Percentiles rank a stretch among this genome's conserved stretches.
phyloP scores from a whole-genome alignment of 1,284 basidiomycete genomes.

The Thecaphora frezii region DNA sequence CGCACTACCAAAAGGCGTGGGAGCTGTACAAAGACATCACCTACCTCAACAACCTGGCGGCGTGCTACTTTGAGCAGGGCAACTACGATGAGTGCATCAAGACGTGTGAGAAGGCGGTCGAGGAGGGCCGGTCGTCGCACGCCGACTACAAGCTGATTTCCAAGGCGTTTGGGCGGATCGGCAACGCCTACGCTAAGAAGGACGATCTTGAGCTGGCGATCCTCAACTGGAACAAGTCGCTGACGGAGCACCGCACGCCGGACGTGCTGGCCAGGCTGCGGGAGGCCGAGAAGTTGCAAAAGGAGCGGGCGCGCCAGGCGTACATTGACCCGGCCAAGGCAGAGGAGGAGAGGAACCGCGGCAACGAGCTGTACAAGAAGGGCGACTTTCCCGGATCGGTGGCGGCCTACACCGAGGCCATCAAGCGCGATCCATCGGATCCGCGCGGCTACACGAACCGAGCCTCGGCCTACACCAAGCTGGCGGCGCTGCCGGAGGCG shows the following conservation, averaged over 20 bases:
- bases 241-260: conserved; percentile 95
- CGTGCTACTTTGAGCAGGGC: conserved; percentile 89
- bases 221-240: conserved; percentile 63
- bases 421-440: conserved; percentile 90
- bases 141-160: conserved; percentile 67
- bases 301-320: conserved; percentile 75
- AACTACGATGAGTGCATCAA: conserved; percentile 89
- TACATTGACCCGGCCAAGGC: conserved; percentile 89
- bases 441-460: conserved; percentile 95
- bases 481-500: conserved; percentile 89
- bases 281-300: conserved; percentile 73
- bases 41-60: conserved; percentile 70
- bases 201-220: conserved; percentile 74
- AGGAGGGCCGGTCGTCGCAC: conserved; percentile 75
- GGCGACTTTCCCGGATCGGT: conserved; percentile 73
- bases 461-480: conserved; percentile 93
- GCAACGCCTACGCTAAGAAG: conserved; percentile 81
- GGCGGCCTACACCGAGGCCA: conserved; percentile 89
- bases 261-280: conserved; percentile 84
- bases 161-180: conserved; percentile 84
- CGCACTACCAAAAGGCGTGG: conserved; percentile 75
- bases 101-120: conserved; percentile 88
- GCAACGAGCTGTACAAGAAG: conserved; percentile 85
- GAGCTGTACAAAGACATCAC: conserved; percentile 89
- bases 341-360: conserved; percentile 82